Conservation (phyloP, 2,329 filamentous ascomycete genomes). For the Trichoderma arundinaceum region DNA sequence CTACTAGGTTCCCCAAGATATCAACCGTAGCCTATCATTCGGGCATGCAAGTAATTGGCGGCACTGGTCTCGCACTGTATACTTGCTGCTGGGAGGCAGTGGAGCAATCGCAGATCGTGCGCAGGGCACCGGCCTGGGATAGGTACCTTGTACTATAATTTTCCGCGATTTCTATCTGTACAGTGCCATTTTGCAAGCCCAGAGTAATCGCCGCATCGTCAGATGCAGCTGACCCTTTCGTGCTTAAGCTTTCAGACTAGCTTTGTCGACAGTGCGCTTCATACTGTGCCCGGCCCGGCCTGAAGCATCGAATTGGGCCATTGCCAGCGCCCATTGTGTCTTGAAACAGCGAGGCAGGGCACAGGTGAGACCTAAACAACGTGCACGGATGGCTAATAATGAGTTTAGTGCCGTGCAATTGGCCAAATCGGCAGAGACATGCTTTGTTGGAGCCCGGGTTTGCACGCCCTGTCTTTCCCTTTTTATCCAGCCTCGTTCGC, state of each 20-base stretch:
- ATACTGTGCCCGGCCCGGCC: background rate
- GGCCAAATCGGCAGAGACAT: background rate
- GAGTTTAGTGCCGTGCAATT: conserved; percentile 1
- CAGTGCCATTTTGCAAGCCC: background rate
- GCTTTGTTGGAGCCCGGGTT: conserved; percentile 1
- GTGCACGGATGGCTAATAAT: background rate
- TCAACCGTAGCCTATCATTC: too few relatives aligned
- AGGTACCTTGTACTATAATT: conserved; percentile 8
- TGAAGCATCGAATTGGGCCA: background rate
- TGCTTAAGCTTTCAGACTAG: conserved; percentile 9
- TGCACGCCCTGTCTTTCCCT: conserved; percentile 16
- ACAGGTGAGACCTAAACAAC: conserved; percentile 23
- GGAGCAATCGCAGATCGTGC: conserved; percentile 24
- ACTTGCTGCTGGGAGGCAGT: background rate
- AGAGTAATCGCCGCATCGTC: conserved; percentile 1
- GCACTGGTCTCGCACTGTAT: conserved; percentile 12
- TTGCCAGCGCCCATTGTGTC: conserved; percentile 26
- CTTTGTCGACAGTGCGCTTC: background rate
- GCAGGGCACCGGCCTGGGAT: conserved; percentile 7
- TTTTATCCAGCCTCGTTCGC: conserved; percentile 12
- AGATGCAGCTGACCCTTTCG: conserved; percentile 27
- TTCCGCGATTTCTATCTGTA: background rate
- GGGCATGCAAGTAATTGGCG: too few relatives aligned
- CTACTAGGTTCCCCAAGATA: background rate
- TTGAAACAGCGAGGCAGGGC: conserved; percentile 22